Base-by-base conservation (phyloP, 768 basidiomycete genomes). In the Mycena metata region DNA sequence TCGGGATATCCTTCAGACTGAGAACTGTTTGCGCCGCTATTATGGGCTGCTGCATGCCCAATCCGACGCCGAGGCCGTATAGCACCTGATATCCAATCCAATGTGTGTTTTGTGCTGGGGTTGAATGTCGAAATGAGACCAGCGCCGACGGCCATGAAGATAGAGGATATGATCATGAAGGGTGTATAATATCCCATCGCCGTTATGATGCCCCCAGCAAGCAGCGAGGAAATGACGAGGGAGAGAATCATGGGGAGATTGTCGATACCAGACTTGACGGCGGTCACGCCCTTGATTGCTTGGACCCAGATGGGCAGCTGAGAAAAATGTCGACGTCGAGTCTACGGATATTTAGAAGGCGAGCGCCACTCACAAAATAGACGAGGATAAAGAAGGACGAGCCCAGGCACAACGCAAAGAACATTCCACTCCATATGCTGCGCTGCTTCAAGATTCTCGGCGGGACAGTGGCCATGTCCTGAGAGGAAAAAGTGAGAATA, bases 141-240 rank as follows among this genome's bases (percentile, higher is more conserved):
- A 19, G 81, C 74, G 15, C 84, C 82, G 36, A 83, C 50, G 35
- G 78, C 63, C 33, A 77, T 73, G 16, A 83, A 54, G 1, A 66
- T 60, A 78, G 83, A 83, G n/a, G 67, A 67, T 11, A 69, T n/a
- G n/a, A 67, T 55, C 60, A 70, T 64, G 61, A 74, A 80, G 0
- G 78, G 78, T 13, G 79, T 61, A 73, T 86, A 88, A 36, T 76
- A 72, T 6, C 80, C 76, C 1, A 79, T 74, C 19, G 70, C 50
- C 16, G 76, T 78, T 42, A 86, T 79, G 0, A 76, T 23, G 71
- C 24, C 80, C 36, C 85, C 86, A 1, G 74, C 72, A 15, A 85
- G 16, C 39, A 88, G 76, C 1, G 83, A 79, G 15, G 77, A 56
- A 2, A 83, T 80, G 0, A 84, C 83, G 35, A 83, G 74, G 16